phyloP scores from a whole-genome alignment of 352 stramenopile species.

The Globisporangium recalcitrans region DNA sequence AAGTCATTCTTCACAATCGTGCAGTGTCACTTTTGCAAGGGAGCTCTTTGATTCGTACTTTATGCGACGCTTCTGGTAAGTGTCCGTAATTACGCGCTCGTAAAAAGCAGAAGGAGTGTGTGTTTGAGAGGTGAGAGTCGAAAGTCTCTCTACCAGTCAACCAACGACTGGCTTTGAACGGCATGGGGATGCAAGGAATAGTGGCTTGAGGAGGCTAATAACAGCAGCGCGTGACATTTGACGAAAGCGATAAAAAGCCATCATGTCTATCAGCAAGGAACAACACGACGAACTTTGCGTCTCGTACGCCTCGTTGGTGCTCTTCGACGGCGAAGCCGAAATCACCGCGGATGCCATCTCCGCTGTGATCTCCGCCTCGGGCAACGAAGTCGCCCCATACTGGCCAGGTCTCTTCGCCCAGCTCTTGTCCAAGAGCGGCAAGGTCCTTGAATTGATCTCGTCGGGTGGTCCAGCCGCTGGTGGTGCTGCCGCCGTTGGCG shows the following conservation, averaged over 20 bases:
- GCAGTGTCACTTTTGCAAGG: background rate
- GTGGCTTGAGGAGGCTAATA: slow-evolving; percentile 11
- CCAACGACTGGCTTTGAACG: slow-evolving; percentile 11
- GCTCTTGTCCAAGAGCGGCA: slow-evolving; percentile 73
- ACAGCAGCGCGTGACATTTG: slow-evolving; percentile 29
- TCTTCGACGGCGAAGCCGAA: slow-evolving; percentile 82
- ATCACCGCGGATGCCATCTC: slow-evolving; percentile 70
- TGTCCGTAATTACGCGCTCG: background rate
- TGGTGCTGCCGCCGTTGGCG: slow-evolving; percentile 33
- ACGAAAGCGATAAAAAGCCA: slow-evolving; percentile 46
- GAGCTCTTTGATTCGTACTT: slow-evolving; percentile 3
- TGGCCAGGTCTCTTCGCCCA: slow-evolving; percentile 71
- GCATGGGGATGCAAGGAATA: slow-evolving; percentile 1
- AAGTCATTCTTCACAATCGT: too few relatives aligned
- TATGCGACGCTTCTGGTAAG: background rate
- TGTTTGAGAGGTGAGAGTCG: background rate
- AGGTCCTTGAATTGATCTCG: slow-evolving; percentile 75
- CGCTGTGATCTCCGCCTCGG: slow-evolving; percentile 62
- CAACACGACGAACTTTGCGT: slow-evolving; percentile 84
- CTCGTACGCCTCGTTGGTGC: slow-evolving; percentile 78
- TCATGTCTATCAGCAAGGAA: slow-evolving; percentile 81
- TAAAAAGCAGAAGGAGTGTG: slow-evolving; percentile 4
- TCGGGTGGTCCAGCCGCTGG: slow-evolving; percentile 44
- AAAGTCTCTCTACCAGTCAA: slow-evolving; percentile 18
- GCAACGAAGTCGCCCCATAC: slow-evolving; percentile 85